These are phyloP conservation scores for Candida patagonica DNA, from an alignment of 805 yeast species.

Conservation along the genomic window DNA sequence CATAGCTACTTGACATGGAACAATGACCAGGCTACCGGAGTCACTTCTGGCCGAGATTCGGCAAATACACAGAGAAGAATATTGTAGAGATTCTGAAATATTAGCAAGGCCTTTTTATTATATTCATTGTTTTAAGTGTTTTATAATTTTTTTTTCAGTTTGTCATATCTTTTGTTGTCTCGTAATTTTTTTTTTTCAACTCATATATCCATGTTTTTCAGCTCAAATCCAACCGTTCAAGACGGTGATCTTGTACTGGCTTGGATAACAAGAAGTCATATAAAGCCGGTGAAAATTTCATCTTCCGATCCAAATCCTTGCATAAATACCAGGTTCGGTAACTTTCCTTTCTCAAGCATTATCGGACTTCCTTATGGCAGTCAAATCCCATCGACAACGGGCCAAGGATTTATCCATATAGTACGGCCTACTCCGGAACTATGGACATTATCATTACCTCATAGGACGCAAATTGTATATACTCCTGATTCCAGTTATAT, in stretches of 20 bases:
- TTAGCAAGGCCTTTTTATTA: neutral
- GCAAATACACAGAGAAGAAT: slow-evolving; percentile 2
- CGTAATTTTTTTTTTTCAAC: neutral
- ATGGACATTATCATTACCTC: slow-evolving; percentile 95
- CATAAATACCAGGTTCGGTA: slow-evolving; percentile 82
- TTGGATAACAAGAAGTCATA: slow-evolving; percentile 70
- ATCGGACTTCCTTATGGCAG: slow-evolving; percentile 76
- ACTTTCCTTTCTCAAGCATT: slow-evolving; percentile 77
- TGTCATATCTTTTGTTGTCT: neutral
- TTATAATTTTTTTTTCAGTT: neutral
- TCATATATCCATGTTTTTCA: slow-evolving; percentile 32
- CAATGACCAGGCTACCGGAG: slow-evolving; percentile 19
- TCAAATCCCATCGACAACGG: slow-evolving; percentile 60
- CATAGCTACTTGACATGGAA: slow-evolving; percentile 55
- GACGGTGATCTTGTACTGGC: slow-evolving; percentile 84
- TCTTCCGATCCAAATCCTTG: slow-evolving; percentile 36
- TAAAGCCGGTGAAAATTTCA: slow-evolving; percentile 62
- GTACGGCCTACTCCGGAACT: slow-evolving; percentile 90
- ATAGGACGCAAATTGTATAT: slow-evolving; percentile 94
- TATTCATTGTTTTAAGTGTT: neutral
- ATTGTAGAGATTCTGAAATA: neutral
- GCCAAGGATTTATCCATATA: slow-evolving; percentile 76
- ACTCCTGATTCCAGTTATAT: slow-evolving; percentile 92
- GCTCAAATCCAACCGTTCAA: slow-evolving; percentile 57
- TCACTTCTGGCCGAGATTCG: slow-evolving; percentile 8